A percentile compares a stretch with the other conserved stretches of the same genome.
phyloP scores from a whole-genome alignment of 176 grass and related monocot genomes.

The Zoysia japonica region DNA sequence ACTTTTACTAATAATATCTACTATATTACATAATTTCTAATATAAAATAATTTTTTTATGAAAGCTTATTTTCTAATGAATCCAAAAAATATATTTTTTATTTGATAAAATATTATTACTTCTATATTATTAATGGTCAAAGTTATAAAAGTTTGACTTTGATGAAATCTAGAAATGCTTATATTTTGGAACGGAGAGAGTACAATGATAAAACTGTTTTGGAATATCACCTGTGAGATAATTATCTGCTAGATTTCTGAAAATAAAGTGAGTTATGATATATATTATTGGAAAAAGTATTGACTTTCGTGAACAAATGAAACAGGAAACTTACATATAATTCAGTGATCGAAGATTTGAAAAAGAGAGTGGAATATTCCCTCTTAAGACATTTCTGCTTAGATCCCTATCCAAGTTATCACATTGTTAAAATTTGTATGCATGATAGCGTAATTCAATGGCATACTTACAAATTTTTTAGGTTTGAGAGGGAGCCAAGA shows the following conservation, averaged over 20 bases:
- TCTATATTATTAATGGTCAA: too few species aligned
- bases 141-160: too few species aligned
- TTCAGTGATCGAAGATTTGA: slow-evolving; percentile 53
- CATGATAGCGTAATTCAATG: neutral
- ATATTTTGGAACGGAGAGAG: slow-evolving; percentile 50
- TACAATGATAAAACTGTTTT: slow-evolving; percentile 45
- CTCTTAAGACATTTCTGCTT: slow-evolving; percentile 66
- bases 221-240: slow-evolving; percentile 65
- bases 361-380: slow-evolving; percentile 64
- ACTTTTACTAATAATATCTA: too few species aligned
- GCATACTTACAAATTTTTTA: slow-evolving; percentile 72
- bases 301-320: slow-evolving; percentile 17
- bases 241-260: slow-evolving; percentile 73
- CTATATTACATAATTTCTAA: too few species aligned
- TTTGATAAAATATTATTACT: too few species aligned
- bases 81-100: too few species aligned
- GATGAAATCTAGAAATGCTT: slow-evolving; percentile 64
- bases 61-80: too few species aligned
- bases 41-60: too few species aligned
- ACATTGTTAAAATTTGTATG: neutral
- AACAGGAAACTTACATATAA: slow-evolving; percentile 71
- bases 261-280: slow-evolving; percentile 38
- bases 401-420: slow-evolving; percentile 62
- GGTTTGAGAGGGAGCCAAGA: slow-evolving; percentile 59
- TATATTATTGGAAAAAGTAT: slow-evolving; percentile 7